phyloP scores from a whole-genome alignment of 2,329 filamentous ascomycete species.

The Chrysoporthe cubensis region DNA sequence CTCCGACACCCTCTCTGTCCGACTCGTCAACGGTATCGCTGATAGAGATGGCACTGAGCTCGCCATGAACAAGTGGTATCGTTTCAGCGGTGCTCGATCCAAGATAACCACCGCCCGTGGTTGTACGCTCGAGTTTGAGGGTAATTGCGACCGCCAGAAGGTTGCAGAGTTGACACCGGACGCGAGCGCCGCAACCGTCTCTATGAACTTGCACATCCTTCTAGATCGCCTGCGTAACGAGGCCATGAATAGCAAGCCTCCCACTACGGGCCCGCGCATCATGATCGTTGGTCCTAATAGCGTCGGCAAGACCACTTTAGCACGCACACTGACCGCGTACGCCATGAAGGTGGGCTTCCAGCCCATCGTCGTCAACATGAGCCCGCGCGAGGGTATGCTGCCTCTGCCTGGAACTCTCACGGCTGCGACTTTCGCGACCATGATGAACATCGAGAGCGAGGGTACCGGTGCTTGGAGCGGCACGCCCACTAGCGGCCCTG shows the following conservation, averaged over 20 bases:
- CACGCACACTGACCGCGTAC: conserved; percentile 78
- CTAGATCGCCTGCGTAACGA: conserved; percentile 71
- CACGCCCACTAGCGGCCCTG: conserved; percentile 89
- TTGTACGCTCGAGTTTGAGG: conserved; percentile 79
- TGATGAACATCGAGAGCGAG: conserved; percentile 79
- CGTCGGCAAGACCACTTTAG: conserved; percentile 81
- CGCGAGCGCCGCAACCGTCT: conserved; percentile 79
- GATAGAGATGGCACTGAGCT: conserved; percentile 97
- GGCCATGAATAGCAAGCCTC: conserved; percentile 51
- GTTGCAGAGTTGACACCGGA: conserved; percentile 64
- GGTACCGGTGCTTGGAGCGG: conserved; percentile 81
- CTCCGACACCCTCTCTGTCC: conserved; percentile 47
- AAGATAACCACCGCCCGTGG: conserved; percentile 93
- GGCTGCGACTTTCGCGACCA: conserved; percentile 82
- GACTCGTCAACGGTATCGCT: conserved; percentile 79
- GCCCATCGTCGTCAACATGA: conserved; percentile 82
- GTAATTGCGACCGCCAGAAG: conserved; percentile 56
- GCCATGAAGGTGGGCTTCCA: conserved; percentile 74
- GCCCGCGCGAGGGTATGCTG: conserved; percentile 79
- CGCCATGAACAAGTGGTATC: conserved; percentile 77
- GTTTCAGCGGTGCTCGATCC: conserved; percentile 79
- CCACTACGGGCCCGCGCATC: conserved; percentile 73
- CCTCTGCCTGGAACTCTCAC: conserved; percentile 81
- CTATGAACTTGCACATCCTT: conserved; percentile 87
- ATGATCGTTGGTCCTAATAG: conserved; percentile 79